phyloP scores from a whole-genome alignment of 2,329 filamentous ascomycete genomes.

The Canariomyces notabilis region DNA sequence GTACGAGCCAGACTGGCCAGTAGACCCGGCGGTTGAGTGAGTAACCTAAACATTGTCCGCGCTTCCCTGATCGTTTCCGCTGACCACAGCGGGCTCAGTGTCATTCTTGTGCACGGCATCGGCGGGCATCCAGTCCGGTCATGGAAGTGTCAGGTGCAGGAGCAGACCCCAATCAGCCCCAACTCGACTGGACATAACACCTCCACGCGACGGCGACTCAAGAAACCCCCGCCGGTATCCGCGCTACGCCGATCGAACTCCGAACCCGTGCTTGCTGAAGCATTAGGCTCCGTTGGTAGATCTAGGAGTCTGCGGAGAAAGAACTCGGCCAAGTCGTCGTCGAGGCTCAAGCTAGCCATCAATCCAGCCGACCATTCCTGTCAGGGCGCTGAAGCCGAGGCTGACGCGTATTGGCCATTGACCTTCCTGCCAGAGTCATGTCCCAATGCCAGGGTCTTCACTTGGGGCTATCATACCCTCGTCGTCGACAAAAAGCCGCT shows the following conservation, averaged over 20 bases:
- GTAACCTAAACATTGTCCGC: slow-evolving; percentile 11
- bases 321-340: slow-evolving; percentile 25
- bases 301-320: slow-evolving; percentile 21
- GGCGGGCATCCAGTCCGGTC: slow-evolving; percentile 31
- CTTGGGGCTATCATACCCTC: slow-evolving; percentile 31
- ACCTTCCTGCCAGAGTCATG: slow-evolving; percentile 30
- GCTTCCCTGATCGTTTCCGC: background rate
- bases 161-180: slow-evolving; percentile 12
- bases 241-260: slow-evolving; percentile 21
- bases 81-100: slow-evolving; percentile 20
- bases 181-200: slow-evolving; percentile 10
- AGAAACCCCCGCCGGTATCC: slow-evolving; percentile 12
- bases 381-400: slow-evolving; percentile 6
- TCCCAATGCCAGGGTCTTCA: slow-evolving; percentile 27
- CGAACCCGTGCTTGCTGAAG: slow-evolving; percentile 19
- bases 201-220: slow-evolving; percentile 15
- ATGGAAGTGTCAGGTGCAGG: slow-evolving; percentile 23
- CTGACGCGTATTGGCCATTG: slow-evolving; percentile 29
- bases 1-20: slow-evolving; percentile 29
- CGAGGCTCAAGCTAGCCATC: slow-evolving; percentile 17
- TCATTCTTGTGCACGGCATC: slow-evolving; percentile 30
- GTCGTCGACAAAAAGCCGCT: slow-evolving; percentile 24
- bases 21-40: slow-evolving; percentile 29
- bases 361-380: slow-evolving; percentile 13
- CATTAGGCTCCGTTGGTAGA: slow-evolving; percentile 8